Base-by-base conservation (phyloP, 1,284 basidiomycete genomes). In the Trametes pubescens region DNA sequence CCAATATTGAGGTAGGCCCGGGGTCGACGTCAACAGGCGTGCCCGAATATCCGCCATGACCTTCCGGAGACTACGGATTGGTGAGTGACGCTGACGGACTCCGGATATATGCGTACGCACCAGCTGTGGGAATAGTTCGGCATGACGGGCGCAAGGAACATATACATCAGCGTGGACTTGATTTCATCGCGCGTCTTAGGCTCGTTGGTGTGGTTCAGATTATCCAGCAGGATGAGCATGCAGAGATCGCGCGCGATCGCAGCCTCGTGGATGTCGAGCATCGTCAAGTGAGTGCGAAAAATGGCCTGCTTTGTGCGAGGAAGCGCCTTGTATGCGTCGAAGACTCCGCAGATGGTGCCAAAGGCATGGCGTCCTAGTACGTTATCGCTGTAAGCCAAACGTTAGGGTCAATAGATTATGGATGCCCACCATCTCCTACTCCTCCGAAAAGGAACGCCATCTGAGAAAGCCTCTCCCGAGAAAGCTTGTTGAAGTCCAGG, bases 201-300 rank as follows among this genome's bases (percentile, higher is more conserved):
- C 18, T 65, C 47, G 8, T n/a, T 40, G 7, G 56, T 24, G 18
- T 43, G 38, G 14, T 54, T 60, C 13, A 73, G 60, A 32, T 71
- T 22, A 43, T 72, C 44, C 13, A 72, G 24, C 32, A 75, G 62
- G 29, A 71, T 53, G 8, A 74, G 38, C 32, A 75, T 44, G 47
- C 65, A 62, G 14, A 75, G 64, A 56, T 74, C 73, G 5, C 74
- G 70, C 10, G 72, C 66, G 9, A 75, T 61, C 0, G 66, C 61
- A 5, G 61, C 61, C 16, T 72, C 69, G 44, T 75, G 70, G n/a
- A 73, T 65, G 54, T 74, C 73, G 8, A 71, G 59, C 34, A 74
- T 59, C 1, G 74, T 73, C 11, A 74, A 58, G 40, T 75, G 73
- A 0, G 65, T 62, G 21, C 63, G 59, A 44, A 74, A 61, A 8